A percentile compares a stretch with the other conserved stretches of the same genome.
These are phyloP conservation scores for Tuber melanosporum DNA, from an alignment of 495 filamentous ascomycete species.

Conservation along the genomic window DNA sequence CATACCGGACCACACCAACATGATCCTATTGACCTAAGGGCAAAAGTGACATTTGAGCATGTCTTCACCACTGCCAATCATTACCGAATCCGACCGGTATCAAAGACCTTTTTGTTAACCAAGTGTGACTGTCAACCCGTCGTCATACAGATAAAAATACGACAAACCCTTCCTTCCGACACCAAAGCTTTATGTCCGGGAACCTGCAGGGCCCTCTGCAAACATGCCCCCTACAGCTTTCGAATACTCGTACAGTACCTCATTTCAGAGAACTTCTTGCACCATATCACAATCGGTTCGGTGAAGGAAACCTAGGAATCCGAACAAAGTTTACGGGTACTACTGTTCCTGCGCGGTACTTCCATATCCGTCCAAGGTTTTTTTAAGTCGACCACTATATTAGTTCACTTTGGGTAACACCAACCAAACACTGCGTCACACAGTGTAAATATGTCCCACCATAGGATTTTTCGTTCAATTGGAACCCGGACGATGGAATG, in stretches of 20 bases:
- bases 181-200: background rate
- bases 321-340: background rate
- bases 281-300: background rate
- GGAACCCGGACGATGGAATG: background rate
- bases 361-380: background rate
- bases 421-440: background rate
- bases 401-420: background rate
- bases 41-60: conserved; percentile 3
- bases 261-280: background rate
- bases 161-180: background rate
- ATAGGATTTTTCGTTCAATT: background rate
- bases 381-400: background rate
- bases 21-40: background rate
- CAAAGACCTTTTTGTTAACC: background rate
- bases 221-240: background rate
- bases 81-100: background rate
- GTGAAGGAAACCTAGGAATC: background rate
- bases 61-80: background rate
- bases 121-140: background rate
- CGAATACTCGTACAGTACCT: background rate
- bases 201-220: background rate
- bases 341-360: background rate
- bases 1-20: background rate
- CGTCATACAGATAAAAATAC: background rate
- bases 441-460: background rate